phyloP scores from a whole-genome alignment of 2,329 filamentous ascomycete genomes.

The Pseudogymnoascus sp. region DNA sequence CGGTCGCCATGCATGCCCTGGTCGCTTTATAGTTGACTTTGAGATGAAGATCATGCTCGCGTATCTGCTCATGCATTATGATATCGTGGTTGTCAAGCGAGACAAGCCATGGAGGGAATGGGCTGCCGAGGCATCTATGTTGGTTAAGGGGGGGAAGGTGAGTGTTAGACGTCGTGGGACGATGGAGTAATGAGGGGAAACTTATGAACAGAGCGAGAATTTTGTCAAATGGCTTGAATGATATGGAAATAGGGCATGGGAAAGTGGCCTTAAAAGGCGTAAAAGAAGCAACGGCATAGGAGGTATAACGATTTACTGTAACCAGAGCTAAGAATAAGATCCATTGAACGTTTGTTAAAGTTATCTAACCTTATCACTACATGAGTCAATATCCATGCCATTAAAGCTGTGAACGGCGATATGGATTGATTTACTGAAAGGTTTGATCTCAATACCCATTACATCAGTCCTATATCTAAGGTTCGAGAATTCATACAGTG shows the following conservation, averaged over 20 bases:
- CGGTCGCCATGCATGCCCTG: slow-evolving; percentile 26
- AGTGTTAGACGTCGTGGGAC: slow-evolving; percentile 12
- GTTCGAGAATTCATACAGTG: background rate
- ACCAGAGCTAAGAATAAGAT: background rate
- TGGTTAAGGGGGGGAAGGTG: slow-evolving; percentile 24
- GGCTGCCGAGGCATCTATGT: slow-evolving; percentile 21
- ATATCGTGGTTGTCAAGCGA: slow-evolving; percentile 20
- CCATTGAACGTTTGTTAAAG: background rate
- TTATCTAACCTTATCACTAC: background rate
- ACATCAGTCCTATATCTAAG: background rate
- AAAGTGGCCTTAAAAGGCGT: too few species aligned
- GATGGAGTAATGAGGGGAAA: background rate
- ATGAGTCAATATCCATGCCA: background rate
- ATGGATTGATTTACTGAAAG: background rate
- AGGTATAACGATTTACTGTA: too few species aligned
- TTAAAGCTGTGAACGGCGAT: background rate
- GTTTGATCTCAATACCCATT: background rate
- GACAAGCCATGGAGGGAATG: slow-evolving; percentile 23
- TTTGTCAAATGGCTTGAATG: too few species aligned
- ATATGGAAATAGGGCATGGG: too few species aligned
- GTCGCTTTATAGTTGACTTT: slow-evolving; percentile 23
- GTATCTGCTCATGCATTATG: slow-evolving; percentile 18
- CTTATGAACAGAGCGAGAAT: too few species aligned
- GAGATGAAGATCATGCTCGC: slow-evolving; percentile 22
- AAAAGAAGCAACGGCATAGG: too few species aligned